A percentile compares a stretch with the other conserved stretches of the same genome.
Conservation (phyloP, 2,329 filamentous ascomycete genomes). For the Penicillium griseofulvum region DNA sequence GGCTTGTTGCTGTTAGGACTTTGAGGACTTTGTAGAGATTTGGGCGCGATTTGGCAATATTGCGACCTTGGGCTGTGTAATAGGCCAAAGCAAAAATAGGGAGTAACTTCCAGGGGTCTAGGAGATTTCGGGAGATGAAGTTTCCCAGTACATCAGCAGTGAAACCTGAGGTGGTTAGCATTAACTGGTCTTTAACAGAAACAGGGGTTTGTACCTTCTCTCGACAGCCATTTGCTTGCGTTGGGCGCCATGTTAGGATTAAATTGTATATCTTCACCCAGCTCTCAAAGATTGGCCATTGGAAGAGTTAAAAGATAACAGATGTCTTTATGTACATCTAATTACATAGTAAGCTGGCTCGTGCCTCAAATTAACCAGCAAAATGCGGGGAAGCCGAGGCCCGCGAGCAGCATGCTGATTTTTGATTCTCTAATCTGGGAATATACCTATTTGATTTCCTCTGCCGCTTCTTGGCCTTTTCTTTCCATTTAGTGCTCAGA, state of each 20-base stretch:
- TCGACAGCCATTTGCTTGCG: conserved; percentile 27
- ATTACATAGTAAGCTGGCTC: not conserved
- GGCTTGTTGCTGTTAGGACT: conserved; percentile 53
- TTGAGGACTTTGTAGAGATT: conserved; percentile 54
- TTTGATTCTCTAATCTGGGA: not conserved
- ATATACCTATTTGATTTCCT: too few species aligned
- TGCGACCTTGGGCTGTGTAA: conserved; percentile 61
- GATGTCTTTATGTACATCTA: not conserved
- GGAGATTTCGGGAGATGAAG: conserved; percentile 58
- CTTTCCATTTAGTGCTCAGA: too few species aligned
- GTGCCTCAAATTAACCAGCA: not conserved
- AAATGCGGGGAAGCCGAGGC: conserved; percentile 29
- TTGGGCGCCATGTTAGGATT: conserved; percentile 10
- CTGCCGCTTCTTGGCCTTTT: too few species aligned
- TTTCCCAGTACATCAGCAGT: conserved; percentile 59
- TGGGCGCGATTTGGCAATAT: conserved; percentile 55
- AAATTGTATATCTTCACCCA: not conserved
- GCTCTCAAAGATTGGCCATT: not conserved
- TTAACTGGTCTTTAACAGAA: not conserved
- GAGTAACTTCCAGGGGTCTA: conserved; percentile 65
- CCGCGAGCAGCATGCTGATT: conserved; percentile 14
- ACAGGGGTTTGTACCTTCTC: conserved; percentile 30
- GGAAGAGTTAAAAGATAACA: not conserved
- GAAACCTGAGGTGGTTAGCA: conserved; percentile 42
- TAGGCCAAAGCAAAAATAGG: conserved; percentile 62